Percentiles rank a stretch among this genome's conserved stretches.
Evolutionary conservation across 768 basidiomycete genomes (phyloP).

Genomic region (Suillus subluteus): DNA sequence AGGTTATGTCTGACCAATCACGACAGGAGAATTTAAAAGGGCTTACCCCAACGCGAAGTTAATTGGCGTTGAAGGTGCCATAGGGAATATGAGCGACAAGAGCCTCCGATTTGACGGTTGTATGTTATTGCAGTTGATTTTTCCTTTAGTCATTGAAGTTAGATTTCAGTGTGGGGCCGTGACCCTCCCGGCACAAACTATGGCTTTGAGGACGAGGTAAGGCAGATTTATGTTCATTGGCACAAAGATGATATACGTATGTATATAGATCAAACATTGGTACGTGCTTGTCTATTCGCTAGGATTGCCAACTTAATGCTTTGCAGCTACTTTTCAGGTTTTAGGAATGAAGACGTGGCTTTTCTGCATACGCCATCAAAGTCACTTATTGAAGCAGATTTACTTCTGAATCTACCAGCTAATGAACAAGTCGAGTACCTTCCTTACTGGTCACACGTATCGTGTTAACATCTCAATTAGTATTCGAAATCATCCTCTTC

Average conservation of each 20-base stretch:
- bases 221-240: conserved; percentile 11
- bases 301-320: background rate
- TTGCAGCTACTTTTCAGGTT: conserved; percentile 68
- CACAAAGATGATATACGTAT: background rate
- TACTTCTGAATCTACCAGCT: conserved; percentile 81
- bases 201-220: conserved; percentile 76
- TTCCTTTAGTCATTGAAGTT: conserved; percentile 5
- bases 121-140: conserved; percentile 32
- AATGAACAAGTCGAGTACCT: conserved; percentile 64
- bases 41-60: conserved; percentile 74
- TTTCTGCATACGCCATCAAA: conserved; percentile 76
- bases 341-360: conserved; percentile 79
- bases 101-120: conserved; percentile 66
- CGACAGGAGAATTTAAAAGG: conserved; percentile 61
- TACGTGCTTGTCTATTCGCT: conserved; percentile 22
- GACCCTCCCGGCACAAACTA: conserved; percentile 67
- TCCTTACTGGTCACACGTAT: conserved; percentile 1
- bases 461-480: conserved; percentile 21
- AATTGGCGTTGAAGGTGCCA: conserved; percentile 63
- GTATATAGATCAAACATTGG: conserved; percentile 53
- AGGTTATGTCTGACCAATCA: conserved; percentile 30
- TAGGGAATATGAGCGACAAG: conserved; percentile 54
- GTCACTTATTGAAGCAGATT: conserved; percentile 78
- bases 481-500: conserved; percentile 42
- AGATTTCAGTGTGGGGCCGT: conserved; percentile 54